Evolutionary conservation across 805 yeast genomes (phyloP), one percentile per base, ranked within the genome.

Genomic region (Yarrowia alimentaria): DNA sequence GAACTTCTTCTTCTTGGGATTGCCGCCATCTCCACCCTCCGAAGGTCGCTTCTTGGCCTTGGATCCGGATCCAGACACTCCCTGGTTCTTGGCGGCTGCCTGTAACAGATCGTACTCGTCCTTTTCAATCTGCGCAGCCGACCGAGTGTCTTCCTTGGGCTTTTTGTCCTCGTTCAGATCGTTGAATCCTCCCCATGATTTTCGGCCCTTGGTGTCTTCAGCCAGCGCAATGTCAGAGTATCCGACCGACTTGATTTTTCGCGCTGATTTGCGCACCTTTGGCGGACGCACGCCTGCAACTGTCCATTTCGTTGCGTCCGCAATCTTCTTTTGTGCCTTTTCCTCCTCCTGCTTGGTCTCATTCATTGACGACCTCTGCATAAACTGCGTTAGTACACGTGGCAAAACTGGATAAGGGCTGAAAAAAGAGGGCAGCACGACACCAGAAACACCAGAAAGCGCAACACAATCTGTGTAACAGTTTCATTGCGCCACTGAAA

Each of bases 11-110:
- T 43, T 31, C 29, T 43, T 43, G 30, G 29, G 29, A 20, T 28
- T 28, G 12, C 37, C 50, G 21, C 21, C 18, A 13, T 30, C 37
- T 43, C 37, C 50, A 4, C 50, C 37, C 17, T 43, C 50, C 18
- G 47, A 40, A 13, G 33, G 47, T 10, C 47, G 33, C 47, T 40
- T 40, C 14, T 40, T 40, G 24, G 47, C 37, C 50, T 43, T 43
- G 29, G 12, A n/a, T 19, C 37, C 37, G 21, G 50, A 43, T 10
- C 50, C 50, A 16, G 50, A 43, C 8, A 43, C 37, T 2, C 50
- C 50, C 50, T 43, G 35, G 37, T 31, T 30, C 50, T 43, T 43
- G 18, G 50, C 50, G 6, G 50, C 50, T 3, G 37, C 37, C 2
- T 37, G 28, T 30, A 43, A 22, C 17, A 43, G 21, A 22, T 20